Evolutionary conservation across 2,329 filamentous ascomycete species (phyloP).

Genomic region (Trichoderma lentiforme): DNA sequence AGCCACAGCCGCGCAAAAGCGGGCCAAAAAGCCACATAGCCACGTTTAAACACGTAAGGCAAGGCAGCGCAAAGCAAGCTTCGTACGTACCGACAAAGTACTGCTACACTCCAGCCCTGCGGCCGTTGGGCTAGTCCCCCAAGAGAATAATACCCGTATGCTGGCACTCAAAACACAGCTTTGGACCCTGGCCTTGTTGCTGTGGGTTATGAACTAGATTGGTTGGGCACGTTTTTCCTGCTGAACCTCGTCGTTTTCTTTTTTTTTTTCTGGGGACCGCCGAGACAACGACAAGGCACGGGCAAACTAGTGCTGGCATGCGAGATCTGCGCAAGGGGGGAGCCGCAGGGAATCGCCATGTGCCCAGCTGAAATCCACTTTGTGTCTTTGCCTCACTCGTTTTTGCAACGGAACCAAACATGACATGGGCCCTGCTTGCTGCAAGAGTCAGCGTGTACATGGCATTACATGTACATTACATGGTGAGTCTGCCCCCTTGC

Average conservation of each 20-base stretch:
- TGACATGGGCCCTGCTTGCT: neutral
- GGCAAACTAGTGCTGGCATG: neutral
- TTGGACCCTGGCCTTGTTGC: neutral
- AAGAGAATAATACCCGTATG: neutral
- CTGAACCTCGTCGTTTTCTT: neutral
- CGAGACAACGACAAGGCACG: neutral
- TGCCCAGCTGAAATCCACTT: neutral
- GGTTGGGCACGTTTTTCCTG: neutral
- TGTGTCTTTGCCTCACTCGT: neutral
- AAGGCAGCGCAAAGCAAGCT: no score
- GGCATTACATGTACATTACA: no score
- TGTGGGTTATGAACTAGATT: no score
- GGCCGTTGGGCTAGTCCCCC: neutral
- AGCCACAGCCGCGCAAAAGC: neutral
- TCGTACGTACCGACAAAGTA: no score
- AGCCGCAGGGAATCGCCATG: neutral
- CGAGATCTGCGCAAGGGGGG: constrained; percentile 3
- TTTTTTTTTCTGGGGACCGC: neutral
- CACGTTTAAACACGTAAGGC: neutral
- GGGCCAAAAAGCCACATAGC: neutral
- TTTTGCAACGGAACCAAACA: neutral
- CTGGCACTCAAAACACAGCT: neutral
- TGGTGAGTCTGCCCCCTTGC: neutral
- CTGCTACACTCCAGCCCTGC: neutral
- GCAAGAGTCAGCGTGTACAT: neutral